These are phyloP conservation scores for Saccharomycopsis capsularis DNA, from an alignment of 805 yeast species.

Conservation along the genomic window DNA sequence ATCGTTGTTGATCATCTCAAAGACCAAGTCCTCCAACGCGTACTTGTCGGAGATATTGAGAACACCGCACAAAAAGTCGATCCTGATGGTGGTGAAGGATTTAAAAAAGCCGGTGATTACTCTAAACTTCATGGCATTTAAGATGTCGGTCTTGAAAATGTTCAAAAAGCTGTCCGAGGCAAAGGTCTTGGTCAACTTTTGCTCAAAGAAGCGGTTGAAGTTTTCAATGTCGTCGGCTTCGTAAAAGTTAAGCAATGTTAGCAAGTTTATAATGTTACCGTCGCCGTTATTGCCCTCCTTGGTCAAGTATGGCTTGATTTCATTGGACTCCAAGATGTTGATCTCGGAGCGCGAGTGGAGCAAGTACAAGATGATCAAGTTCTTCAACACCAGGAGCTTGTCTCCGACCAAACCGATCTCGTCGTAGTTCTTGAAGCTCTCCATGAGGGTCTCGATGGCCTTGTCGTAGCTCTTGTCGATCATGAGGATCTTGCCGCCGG, in stretches of 20 bases:
- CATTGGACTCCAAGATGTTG: slow-evolving; percentile 68
- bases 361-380: slow-evolving; percentile 53
- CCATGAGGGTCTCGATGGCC: slow-evolving; percentile 48
- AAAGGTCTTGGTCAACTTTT: background rate
- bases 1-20: slow-evolving; percentile 14
- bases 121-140: slow-evolving; percentile 13
- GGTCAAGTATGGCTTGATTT: slow-evolving; percentile 45
- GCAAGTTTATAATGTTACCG: slow-evolving; percentile 5
- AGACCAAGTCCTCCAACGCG: slow-evolving; percentile 12
- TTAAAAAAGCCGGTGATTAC: slow-evolving; percentile 9
- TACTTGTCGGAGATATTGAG: background rate
- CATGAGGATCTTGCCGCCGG: slow-evolving; percentile 66
- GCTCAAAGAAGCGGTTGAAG: slow-evolving; percentile 8
- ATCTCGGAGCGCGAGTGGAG: slow-evolving; percentile 52
- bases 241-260: slow-evolving; percentile 6
- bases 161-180: slow-evolving; percentile 4
- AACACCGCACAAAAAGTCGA: slow-evolving; percentile 2
- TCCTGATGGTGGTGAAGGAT: slow-evolving; percentile 4
- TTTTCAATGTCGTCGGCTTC: slow-evolving; percentile 6
- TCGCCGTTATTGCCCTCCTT: slow-evolving; percentile 9
- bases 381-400: slow-evolving; percentile 51
- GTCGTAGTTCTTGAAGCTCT: slow-evolving; percentile 52
- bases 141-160: slow-evolving; percentile 4
- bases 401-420: slow-evolving; percentile 57
- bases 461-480: slow-evolving; percentile 48